Conservation (phyloP, 2,329 filamentous ascomycete species). For the Fusarium solani-melongenae region DNA sequence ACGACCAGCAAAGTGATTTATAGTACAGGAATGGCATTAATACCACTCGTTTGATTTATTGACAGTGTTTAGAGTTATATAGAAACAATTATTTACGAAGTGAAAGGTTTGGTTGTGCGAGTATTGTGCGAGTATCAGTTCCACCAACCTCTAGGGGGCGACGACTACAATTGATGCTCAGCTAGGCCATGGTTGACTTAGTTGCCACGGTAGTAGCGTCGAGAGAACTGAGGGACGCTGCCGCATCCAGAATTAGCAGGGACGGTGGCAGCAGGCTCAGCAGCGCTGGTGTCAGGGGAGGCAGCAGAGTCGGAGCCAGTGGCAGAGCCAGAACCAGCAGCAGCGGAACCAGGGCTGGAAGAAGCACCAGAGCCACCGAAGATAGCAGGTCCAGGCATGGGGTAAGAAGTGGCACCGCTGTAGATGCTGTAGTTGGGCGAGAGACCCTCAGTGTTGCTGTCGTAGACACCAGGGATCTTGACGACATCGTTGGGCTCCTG, state of each 20-base stretch:
- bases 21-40: background rate
- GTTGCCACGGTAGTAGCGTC: background rate
- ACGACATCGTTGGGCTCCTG: background rate
- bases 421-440: constrained; percentile 10
- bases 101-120: background rate
- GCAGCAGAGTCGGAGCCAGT: background rate
- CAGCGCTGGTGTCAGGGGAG: background rate
- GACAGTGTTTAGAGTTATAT: background rate
- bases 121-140: background rate
- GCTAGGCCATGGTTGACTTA: background rate
- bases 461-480: constrained; percentile 14
- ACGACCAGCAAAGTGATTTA: background rate
- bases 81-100: background rate
- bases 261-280: background rate
- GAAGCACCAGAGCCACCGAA: background rate
- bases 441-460: background rate
- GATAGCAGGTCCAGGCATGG: constrained; percentile 2
- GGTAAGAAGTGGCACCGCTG: constrained; percentile 1
- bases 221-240: background rate
- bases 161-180: background rate
- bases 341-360: background rate
- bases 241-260: background rate
- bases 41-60: background rate
- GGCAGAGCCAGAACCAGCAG: background rate
- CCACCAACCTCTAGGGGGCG: background rate